These are phyloP conservation scores for Podochytrium sp. DNA, from an alignment of 192 early-diverging fungal genomes.

Conservation along the genomic window DNA sequence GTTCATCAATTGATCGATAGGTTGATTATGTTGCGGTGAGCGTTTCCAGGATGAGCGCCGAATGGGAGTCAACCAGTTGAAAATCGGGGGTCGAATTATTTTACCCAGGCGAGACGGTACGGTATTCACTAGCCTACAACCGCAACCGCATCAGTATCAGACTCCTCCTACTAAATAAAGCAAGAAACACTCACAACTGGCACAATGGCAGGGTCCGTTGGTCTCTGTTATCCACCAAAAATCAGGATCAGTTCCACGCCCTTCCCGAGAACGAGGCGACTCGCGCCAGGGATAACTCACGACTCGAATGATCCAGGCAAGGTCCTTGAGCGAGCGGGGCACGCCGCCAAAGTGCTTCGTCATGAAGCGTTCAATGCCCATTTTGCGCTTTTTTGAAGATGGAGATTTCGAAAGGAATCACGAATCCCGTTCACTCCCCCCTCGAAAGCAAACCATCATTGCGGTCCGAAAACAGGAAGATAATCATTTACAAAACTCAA, in stretches of 20 bases:
- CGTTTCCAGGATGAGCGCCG: too few relatives aligned
- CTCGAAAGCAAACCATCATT: too few relatives aligned
- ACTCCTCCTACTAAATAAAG: neutral
- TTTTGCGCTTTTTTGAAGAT: too few relatives aligned
- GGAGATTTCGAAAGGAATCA: too few relatives aligned
- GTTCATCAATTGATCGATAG: too few relatives aligned
- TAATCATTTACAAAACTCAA: too few relatives aligned
- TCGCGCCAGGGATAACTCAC: slow-evolving; percentile 26
- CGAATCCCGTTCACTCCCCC: too few relatives aligned
- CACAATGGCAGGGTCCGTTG: slow-evolving; percentile 43
- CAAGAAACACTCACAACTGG: slow-evolving; percentile 9
- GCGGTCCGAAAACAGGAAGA: too few relatives aligned
- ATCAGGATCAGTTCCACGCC: neutral
- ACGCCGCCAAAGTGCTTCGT: slow-evolving; percentile 45
- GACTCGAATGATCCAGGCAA: slow-evolving; percentile 49
- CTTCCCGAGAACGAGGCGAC: neutral
- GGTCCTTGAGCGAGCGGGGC: slow-evolving; percentile 46
- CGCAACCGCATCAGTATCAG: neutral
- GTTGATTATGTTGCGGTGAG: too few relatives aligned
- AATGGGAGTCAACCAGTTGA: too few relatives aligned
- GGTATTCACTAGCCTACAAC: slow-evolving; percentile 48
- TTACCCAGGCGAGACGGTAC: slow-evolving; percentile 47
- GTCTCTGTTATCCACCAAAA: slow-evolving; percentile 16
- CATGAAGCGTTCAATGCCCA: slow-evolving; percentile 26
- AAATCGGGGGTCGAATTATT: too few relatives aligned